Base-by-base conservation (phyloP, 495 filamentous ascomycete species). In the Pyrenopolyporus hunteri region DNA sequence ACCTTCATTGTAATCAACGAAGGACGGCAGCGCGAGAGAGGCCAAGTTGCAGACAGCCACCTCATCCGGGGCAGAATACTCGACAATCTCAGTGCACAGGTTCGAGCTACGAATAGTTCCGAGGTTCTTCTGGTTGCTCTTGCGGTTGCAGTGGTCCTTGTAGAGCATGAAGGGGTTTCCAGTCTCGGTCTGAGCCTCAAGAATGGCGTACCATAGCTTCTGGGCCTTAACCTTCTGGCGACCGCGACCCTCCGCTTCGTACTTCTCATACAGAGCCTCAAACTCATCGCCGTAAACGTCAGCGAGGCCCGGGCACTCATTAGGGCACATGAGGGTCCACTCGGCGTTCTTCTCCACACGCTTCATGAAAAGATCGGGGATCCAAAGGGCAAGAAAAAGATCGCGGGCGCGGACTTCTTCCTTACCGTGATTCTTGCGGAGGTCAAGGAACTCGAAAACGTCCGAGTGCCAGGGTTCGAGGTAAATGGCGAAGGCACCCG, bases 121-220 rank as follows among this genome's bases (percentile, higher is more conserved):
- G 25, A 98, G 83, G 73, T 98, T 98, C 88, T 98, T 96, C 77
- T 98, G 94, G 85, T 98, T 98, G 82, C 92, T 97, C 86, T 98
- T 98, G 67, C 86, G 85, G 82, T 98, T 98, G 83, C 90, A 93
- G 64, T 89, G 85, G 76, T 98, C 94, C 82, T 98, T 98, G 87
- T 98, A 98, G 51, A 97, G 86, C 90, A 98, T 98, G 81, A 95
- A 98, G 39, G 94, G 94, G 78, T 96, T 97, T 55, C 94, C 94
- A 33, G 94, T 98, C 85, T 98, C 94, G 25, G 92, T 97, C 80
- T 98, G 94, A 54, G 95, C 88, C 76, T 98, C 94, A 33, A 98
- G 84, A 59, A 98, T 96, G 49, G 92, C 89, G 73, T 97, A 97
- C 94, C 94, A 98, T 43, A 98, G 89, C 82, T 98, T 97, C 81